Evolutionary conservation across 345 rosid genomes (phyloP), one percentile per base, ranked within the genome.

Genomic region (Acer negundo): DNA sequence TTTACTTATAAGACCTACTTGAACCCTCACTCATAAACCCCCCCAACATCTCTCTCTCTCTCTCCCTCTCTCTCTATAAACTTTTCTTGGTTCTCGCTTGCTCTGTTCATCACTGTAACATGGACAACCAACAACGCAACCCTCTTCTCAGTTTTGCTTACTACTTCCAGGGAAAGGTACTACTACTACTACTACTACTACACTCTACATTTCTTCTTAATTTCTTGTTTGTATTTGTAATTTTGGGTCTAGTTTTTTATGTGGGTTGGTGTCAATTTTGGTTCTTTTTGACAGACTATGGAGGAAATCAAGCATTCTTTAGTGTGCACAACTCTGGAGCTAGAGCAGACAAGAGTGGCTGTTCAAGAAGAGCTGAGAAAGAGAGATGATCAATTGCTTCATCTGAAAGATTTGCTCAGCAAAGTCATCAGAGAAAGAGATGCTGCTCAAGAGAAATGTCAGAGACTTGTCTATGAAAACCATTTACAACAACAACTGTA

Each of bases 261-360:
- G 38, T 35, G 38, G 1, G 6, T 35, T 35, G 38, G 38, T 35
- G 38, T 35, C 38, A 35, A 35, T 58, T 61, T 51, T 68, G 10
- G 55, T 51, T 70, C 78, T 62, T 69, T 28, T 51, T 77, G 77
- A 70, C 86, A 96, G 99, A 85, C 85, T 62, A 77, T 89, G 81
- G 98, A 94, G 58, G 98, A 92, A 47, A 78, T 96, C 24, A 91
- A 82, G 84, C 85, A 87, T 76, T 86, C 94, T 13, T 93, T 96
- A 61, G 70, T 91, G 51, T 92, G 62, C 72, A 86, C 90, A 9
- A 89, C 87, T 22, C 55, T 92, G 78, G 99, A 96, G 89, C 89
- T 96, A 8, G 97, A 96, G 28, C 94, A 88, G 80, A 96, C 97
- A 51, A 91, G 81, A 68, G 6, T 87, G 42, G 77, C 82, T 40